These are phyloP conservation scores for Diplodia mutila DNA, from an alignment of 2,329 filamentous ascomycete genomes.

Conservation along the genomic window DNA sequence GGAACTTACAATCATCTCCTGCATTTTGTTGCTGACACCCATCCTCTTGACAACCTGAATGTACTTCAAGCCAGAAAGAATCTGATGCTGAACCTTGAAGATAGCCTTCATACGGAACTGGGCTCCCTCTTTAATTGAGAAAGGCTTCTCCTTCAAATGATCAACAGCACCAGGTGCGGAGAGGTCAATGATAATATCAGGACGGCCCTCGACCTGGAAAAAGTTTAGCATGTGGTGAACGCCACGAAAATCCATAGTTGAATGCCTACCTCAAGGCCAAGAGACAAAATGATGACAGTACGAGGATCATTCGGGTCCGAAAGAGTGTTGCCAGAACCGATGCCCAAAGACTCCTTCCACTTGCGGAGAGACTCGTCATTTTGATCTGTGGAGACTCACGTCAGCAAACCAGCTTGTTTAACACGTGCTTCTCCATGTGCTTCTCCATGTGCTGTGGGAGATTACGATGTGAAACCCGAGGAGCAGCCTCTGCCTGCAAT, in stretches of 20 bases:
- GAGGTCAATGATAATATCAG: constrained; percentile 88
- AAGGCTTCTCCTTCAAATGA: constrained; percentile 85
- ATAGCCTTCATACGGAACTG: constrained; percentile 92
- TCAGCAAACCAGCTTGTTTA: background rate
- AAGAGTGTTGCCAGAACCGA: constrained; percentile 63
- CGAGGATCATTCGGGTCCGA: constrained; percentile 72
- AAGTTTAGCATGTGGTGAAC: background rate
- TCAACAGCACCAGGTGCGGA: constrained; percentile 72
- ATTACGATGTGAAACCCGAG: background rate
- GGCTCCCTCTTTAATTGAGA: constrained; percentile 95
- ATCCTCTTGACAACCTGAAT: constrained; percentile 91
- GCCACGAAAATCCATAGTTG: background rate
- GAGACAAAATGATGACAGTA: constrained; percentile 89
- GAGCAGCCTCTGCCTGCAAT: too few species aligned
- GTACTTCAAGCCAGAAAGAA: constrained; percentile 93
- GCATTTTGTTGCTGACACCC: constrained; percentile 86
- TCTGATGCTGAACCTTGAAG: constrained; percentile 97
- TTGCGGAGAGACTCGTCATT: constrained; percentile 93
- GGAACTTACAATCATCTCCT: constrained; percentile 85
- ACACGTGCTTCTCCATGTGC: constrained; percentile 1
- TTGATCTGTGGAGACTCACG: constrained; percentile 53
- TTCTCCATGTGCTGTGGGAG: background rate
- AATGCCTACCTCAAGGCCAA: constrained; percentile 70
- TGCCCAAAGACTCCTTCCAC: constrained; percentile 95
- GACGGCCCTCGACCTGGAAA: constrained; percentile 67